phyloP scores from a whole-genome alignment of 805 yeast species.

The Saccharomycopsis lassenensis region DNA sequence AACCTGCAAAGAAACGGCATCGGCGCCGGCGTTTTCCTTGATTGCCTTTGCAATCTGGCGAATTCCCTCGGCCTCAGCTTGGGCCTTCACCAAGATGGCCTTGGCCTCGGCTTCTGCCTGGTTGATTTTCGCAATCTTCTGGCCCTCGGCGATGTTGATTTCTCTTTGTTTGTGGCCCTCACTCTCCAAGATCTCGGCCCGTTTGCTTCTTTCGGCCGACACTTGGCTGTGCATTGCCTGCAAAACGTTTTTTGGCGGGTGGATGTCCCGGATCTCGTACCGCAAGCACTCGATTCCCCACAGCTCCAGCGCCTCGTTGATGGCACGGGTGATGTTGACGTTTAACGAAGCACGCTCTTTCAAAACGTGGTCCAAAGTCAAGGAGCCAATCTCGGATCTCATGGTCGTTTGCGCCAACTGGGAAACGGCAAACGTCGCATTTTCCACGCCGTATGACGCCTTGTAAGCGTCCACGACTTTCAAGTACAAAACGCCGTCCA shows the following conservation, averaged over 20 bases:
- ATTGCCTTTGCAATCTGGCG: constrained; percentile 56
- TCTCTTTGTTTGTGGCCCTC: constrained; percentile 75
- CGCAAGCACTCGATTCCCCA: constrained; percentile 83
- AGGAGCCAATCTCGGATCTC: constrained; percentile 81
- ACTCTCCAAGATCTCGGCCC: constrained; percentile 79
- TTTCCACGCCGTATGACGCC: constrained; percentile 83
- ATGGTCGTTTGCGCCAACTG: constrained; percentile 86
- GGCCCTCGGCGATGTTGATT: constrained; percentile 79
- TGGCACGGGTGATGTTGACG: constrained; percentile 60
- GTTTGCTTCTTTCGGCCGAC: constrained; percentile 73
- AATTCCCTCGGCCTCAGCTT: constrained; percentile 68
- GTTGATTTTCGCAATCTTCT: constrained; percentile 57
- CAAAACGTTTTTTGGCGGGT: constrained; percentile 75
- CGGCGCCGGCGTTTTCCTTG: constrained; percentile 58
- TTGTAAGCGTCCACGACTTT: constrained; percentile 72
- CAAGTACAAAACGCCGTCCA: constrained; percentile 76
- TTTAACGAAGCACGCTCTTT: constrained; percentile 68
- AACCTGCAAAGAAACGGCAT: constrained; percentile 68
- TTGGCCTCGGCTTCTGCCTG: constrained; percentile 67
- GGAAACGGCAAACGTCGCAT: constrained; percentile 73
- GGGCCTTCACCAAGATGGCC: constrained; percentile 51
- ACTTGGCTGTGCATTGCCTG: constrained; percentile 92
- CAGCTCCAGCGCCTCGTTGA: constrained; percentile 73
- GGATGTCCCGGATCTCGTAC: constrained; percentile 80
- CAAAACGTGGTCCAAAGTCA: constrained; percentile 68